Evolutionary conservation across 2,329 filamentous ascomycete genomes (phyloP), one percentile per base, ranked within the genome.

Genomic region (Podosphaera aphanis): DNA sequence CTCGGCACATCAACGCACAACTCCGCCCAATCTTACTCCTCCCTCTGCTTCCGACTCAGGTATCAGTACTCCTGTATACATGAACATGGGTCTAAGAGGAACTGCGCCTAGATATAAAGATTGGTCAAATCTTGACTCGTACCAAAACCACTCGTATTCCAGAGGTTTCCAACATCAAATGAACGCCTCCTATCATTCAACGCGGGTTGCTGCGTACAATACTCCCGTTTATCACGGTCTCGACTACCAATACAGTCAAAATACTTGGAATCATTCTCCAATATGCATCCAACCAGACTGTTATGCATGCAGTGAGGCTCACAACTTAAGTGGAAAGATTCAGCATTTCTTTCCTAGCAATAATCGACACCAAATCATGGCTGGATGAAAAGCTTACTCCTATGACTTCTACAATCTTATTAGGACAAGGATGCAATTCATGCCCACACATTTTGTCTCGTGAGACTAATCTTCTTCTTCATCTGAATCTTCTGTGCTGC

Each of bases 41-140:
- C 69, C 69, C 49, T 71, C 68, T 23, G 67, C 66, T 40, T 66
- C 67, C 15, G 66, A 68, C 48, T 70, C 68, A 31, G 68, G 66
- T 36, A 64, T 69, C 19, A 66, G 65, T 43, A 71, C 69, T 36
- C 69, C 69, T 16, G 69, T 71, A 49, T 69, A 69, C 52, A 63
- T 66, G 56, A 66, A n/a, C n/a, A n/a, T n/a, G n/a, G n/a, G 64
- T 47, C 57, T 62, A 37, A 59, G 62, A 44, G 62, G 62, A 48
- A 57, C 61, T 60, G 69, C 62, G 53, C 64, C 70, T 52, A 67
- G 66, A 64, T 63, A 68, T 29, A 36, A 35, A 11, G 36, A 39
- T 13, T 46, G 43, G 43, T 23, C 43, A 15, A 21, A 35, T 18
- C 23, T 21, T 20, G 20, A 45, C 11, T 13, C 43, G 8, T 20